Conservation (phyloP, 2,329 filamentous ascomycete genomes). For the Pseudogymnoascus sp. region DNA sequence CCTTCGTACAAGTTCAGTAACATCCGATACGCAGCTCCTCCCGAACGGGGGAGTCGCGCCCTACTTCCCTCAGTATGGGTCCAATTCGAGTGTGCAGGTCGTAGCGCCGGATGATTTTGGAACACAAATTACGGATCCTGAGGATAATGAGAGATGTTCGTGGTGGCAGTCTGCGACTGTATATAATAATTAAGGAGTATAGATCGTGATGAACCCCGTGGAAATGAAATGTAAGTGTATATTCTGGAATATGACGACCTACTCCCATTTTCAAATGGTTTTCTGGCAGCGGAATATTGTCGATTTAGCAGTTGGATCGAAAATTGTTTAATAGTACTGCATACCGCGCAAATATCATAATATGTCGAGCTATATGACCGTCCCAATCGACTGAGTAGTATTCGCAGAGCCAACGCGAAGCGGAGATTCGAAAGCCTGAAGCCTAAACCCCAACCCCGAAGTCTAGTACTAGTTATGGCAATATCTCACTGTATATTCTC, state of each 20-base stretch:
- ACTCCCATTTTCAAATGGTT: neutral
- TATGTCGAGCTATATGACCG: neutral
- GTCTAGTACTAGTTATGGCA: neutral
- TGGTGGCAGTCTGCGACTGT: neutral
- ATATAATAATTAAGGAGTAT: neutral
- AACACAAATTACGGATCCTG: neutral
- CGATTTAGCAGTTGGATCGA: neutral
- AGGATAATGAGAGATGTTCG: neutral
- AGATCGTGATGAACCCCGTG: neutral
- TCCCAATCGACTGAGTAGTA: neutral
- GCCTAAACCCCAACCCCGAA: too few species aligned
- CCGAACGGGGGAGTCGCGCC: conserved; percentile 25
- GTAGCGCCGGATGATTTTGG: neutral
- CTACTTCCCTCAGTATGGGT: conserved; percentile 21
- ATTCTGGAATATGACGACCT: neutral
- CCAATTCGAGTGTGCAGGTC: conserved; percentile 9
- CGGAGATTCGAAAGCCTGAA: too few species aligned
- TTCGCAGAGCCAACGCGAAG: too few species aligned
- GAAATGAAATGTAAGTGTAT: neutral
- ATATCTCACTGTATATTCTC: neutral
- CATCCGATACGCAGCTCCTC: conserved; percentile 39
- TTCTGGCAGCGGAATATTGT: neutral
- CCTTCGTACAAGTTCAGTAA: conserved; percentile 35
- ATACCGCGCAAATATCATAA: neutral
- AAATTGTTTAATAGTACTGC: neutral